Percentiles rank a stretch among this genome's conserved stretches.
phyloP scores from a whole-genome alignment of 805 yeast species.

The Wickerhamomyces silvicola region DNA sequence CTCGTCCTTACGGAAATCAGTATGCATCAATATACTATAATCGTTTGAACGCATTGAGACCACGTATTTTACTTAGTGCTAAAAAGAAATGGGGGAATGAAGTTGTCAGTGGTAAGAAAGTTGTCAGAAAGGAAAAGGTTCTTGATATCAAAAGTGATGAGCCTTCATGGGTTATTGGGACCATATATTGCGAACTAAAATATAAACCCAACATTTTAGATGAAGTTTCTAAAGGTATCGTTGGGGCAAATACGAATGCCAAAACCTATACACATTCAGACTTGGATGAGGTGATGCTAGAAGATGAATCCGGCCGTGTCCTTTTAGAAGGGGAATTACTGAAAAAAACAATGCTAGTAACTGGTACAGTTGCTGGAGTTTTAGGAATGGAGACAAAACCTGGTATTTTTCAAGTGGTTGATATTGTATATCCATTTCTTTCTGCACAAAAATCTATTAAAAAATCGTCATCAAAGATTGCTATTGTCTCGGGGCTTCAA shows the following conservation, averaged over 20 bases:
- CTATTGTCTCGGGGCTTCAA: constrained; percentile 72
- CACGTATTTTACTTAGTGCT: constrained; percentile 40
- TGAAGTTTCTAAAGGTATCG: constrained; percentile 59
- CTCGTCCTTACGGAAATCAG: constrained; percentile 46
- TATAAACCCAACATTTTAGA: constrained; percentile 78
- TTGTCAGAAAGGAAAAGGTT: constrained; percentile 38
- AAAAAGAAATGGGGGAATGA: constrained; percentile 52
- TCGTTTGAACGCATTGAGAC: constrained; percentile 43
- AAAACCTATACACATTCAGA: constrained; percentile 48
- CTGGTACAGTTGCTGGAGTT: constrained; percentile 84
- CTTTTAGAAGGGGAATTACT: constrained; percentile 58
- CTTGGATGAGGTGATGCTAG: constrained; percentile 62
- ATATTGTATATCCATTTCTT: constrained; percentile 63
- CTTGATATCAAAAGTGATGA: constrained; percentile 58
- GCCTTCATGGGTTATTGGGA: constrained; percentile 80
- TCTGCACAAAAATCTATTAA: constrained; percentile 42
- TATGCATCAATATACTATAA: constrained; percentile 50
- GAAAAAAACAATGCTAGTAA: constrained; percentile 55
- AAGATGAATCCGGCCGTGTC: constrained; percentile 91
- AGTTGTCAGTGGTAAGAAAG: constrained; percentile 30
- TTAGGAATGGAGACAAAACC: constrained; percentile 80
- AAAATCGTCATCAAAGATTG: constrained; percentile 36
- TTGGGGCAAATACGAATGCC: constrained; percentile 33
- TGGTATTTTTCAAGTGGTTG: constrained; percentile 81
- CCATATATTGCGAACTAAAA: constrained; percentile 76